phyloP scores from a whole-genome alignment of 805 yeast species.

The Saccharomycopsis sp. region DNA sequence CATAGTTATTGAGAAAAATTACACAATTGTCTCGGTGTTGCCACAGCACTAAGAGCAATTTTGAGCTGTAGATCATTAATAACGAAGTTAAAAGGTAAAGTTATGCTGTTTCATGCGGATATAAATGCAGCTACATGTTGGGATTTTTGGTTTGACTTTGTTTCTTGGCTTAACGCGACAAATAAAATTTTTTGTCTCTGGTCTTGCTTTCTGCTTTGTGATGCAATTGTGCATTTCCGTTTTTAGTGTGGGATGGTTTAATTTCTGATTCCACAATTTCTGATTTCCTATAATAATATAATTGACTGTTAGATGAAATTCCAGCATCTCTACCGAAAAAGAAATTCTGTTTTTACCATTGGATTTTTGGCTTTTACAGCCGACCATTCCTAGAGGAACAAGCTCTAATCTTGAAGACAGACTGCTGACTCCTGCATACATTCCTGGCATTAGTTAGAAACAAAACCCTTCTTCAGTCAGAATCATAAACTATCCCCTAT shows the following conservation, averaged over 20 bases:
- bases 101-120: too few relatives aligned
- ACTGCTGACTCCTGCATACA: too few relatives aligned
- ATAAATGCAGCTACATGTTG: too few relatives aligned
- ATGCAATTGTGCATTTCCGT: not conserved
- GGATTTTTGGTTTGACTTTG: not conserved
- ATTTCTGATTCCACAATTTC: not conserved
- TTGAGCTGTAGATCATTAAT: not conserved
- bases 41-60: not conserved
- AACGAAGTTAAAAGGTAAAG: not conserved
- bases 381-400: too few relatives aligned
- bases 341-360: not conserved
- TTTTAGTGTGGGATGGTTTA: not conserved
- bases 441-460: too few relatives aligned
- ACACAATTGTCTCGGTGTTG: not conserved
- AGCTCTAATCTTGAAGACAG: too few relatives aligned
- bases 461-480: not conserved
- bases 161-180: not conserved
- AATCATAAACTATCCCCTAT: not conserved
- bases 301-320: not conserved
- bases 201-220: not conserved
- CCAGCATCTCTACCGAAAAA: not conserved
- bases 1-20: too few relatives aligned
- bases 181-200: not conserved
- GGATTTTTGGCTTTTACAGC: not conserved
- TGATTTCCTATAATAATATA: not conserved